A percentile compares a stretch with the other conserved stretches of the same genome.
Conservation (phyloP, 1,284 basidiomycete genomes). For the Macrocybe sp. region DNA sequence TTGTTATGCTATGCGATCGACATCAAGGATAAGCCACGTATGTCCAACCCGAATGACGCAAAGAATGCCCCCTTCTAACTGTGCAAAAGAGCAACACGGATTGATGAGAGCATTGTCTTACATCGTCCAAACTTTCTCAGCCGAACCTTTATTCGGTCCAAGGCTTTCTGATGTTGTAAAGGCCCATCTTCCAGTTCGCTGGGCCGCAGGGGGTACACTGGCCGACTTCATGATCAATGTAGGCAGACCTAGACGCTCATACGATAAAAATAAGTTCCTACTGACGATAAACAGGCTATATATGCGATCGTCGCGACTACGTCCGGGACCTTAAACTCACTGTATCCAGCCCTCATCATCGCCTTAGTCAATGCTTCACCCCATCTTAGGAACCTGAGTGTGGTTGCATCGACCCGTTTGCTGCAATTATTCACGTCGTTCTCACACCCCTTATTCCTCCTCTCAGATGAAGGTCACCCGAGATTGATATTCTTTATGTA, state of each 20-base stretch:
- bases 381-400: conserved; percentile 76
- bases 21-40: conserved; percentile 87
- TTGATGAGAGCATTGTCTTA: conserved; percentile 88
- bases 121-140: conserved; percentile 87
- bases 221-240: conserved; percentile 89
- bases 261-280: neutral
- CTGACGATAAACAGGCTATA: conserved; percentile 55
- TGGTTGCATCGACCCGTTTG: conserved; percentile 78
- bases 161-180: conserved; percentile 62
- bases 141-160: conserved; percentile 72
- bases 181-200: conserved; percentile 68
- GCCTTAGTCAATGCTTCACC: conserved; percentile 86
- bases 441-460: conserved; percentile 81
- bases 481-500: conserved; percentile 87
- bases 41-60: conserved; percentile 18
- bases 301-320: conserved; percentile 89
- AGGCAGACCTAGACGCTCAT: conserved; percentile 22
- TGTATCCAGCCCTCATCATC: conserved; percentile 92
- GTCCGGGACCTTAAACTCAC: conserved; percentile 70
- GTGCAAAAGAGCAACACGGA: conserved; percentile 74
- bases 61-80: conserved; percentile 6
- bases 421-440: conserved; percentile 89
- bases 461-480: conserved; percentile 93
- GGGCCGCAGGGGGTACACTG: conserved; percentile 66
- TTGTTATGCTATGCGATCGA: conserved; percentile 79